phyloP scores from a whole-genome alignment of 306 rosid species.

The Corylus heterophylla region DNA sequence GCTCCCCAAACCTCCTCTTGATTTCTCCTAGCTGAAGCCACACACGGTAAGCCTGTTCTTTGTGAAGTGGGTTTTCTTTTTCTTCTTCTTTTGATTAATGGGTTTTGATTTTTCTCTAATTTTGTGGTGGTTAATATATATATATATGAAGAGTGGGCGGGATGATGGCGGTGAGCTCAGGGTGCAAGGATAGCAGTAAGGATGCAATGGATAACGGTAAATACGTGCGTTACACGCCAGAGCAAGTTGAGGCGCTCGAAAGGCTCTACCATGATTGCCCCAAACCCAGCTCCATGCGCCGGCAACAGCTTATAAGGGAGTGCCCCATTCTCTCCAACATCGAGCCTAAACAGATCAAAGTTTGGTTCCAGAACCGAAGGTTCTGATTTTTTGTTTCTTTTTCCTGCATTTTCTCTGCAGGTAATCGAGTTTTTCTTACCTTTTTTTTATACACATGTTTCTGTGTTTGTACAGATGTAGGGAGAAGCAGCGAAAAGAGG shows the following conservation, averaged over 20 bases:
- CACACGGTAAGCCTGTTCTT: not conserved
- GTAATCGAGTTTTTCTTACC: too few species aligned
- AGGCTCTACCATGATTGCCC: slow-evolving; percentile 97
- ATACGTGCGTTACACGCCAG: slow-evolving; percentile 94
- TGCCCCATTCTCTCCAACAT: slow-evolving; percentile 95
- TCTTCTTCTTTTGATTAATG: not conserved
- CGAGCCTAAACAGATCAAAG: slow-evolving; percentile 98
- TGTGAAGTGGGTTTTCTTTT: not conserved
- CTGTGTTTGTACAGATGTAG: slow-evolving; percentile 61
- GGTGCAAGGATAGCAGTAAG: slow-evolving; percentile 67
- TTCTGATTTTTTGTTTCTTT: slow-evolving; percentile 7
- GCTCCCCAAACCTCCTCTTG: not conserved
- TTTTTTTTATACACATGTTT: not conserved
- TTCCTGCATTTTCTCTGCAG: not conserved
- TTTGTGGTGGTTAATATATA: not conserved
- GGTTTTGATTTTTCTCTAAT: not conserved
- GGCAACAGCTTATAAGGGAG: slow-evolving; percentile 93
- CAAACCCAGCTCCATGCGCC: slow-evolving; percentile 92
- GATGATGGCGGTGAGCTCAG: slow-evolving; percentile 81
- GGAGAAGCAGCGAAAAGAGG: slow-evolving; percentile 96
- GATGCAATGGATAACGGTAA: slow-evolving; percentile 88
- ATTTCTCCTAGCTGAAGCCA: not conserved
- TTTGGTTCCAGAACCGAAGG: slow-evolving; percentile 99
- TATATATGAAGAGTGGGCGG: slow-evolving; percentile 23
- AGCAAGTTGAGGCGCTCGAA: slow-evolving; percentile 94